Conservation (phyloP, 139 green algal genomes). For the Chlorella sp. region DNA sequence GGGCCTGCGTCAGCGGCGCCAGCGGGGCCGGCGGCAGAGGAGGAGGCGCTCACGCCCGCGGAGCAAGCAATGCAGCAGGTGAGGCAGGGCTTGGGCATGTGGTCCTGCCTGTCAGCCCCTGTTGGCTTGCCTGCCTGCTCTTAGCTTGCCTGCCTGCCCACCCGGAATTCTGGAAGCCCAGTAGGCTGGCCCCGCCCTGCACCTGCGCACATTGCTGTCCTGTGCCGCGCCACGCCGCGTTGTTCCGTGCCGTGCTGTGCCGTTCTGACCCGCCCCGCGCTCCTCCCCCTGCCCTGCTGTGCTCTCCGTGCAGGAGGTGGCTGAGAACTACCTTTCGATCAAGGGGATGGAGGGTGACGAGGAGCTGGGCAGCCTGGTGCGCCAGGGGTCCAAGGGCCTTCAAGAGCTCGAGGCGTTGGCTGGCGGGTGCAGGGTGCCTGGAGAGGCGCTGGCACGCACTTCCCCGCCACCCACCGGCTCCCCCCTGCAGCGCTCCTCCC, state of each 20-base stretch:
- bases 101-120: no score
- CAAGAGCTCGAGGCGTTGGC: neutral
- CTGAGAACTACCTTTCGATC: neutral
- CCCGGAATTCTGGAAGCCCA: no score
- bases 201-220: no score
- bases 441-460: neutral
- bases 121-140: neutral
- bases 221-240: no score
- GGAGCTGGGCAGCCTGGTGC: neutral
- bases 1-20: neutral
- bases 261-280: neutral
- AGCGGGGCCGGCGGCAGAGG: neutral
- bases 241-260: neutral
- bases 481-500: neutral
- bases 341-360: no score
- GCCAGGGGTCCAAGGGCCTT: neutral
- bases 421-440: neutral
- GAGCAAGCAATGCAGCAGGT: constrained; percentile 11
- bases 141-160: neutral
- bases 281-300: neutral
- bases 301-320: neutral
- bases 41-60: neutral
- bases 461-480: neutral
- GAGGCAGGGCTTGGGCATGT: no score
- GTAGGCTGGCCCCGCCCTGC: no score